phyloP scores from a whole-genome alignment of 768 basidiomycete genomes.

The Termitomyces sp. region DNA sequence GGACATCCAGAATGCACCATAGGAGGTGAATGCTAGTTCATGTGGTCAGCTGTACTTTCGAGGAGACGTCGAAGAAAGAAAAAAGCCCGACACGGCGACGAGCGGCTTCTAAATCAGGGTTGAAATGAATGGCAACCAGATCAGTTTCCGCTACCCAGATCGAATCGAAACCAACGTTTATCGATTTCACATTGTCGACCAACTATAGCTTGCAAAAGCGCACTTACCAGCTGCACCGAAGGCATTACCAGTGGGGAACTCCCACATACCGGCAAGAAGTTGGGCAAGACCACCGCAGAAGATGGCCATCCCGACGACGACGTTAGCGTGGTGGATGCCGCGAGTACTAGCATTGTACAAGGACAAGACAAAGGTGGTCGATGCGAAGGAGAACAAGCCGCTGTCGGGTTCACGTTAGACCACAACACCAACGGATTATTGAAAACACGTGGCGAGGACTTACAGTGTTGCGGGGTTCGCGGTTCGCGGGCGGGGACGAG shows the following conservation, averaged over 20 bases:
- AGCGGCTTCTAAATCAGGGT: not conserved
- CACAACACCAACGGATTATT: not conserved
- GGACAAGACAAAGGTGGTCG: constrained; percentile 78
- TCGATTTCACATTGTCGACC: not conserved
- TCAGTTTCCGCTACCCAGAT: not conserved
- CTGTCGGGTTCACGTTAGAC: constrained; percentile 29
- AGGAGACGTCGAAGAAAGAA: constrained; percentile 2
- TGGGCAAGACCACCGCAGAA: constrained; percentile 84
- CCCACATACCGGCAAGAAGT: constrained; percentile 89
- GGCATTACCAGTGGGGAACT: constrained; percentile 64
- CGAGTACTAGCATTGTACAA: constrained; percentile 64
- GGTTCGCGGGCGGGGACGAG: constrained; percentile 31
- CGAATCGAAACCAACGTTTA: no score
- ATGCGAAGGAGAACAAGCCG: constrained; percentile 81
- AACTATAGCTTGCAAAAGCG: constrained; percentile 1
- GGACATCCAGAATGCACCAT: constrained; percentile 89
- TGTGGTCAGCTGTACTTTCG: not conserved
- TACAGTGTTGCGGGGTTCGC: constrained; percentile 64
- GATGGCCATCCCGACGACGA: constrained; percentile 83
- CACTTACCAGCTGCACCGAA: constrained; percentile 31
- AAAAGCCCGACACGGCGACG: not conserved
- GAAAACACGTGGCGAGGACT: constrained; percentile 15
- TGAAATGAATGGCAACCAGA: not conserved
- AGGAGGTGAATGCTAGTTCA: constrained; percentile 68
- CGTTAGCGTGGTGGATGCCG: constrained; percentile 55